Evolutionary conservation across 495 filamentous ascomycete species (phyloP).

Genomic region (Hamigera avellanea): DNA sequence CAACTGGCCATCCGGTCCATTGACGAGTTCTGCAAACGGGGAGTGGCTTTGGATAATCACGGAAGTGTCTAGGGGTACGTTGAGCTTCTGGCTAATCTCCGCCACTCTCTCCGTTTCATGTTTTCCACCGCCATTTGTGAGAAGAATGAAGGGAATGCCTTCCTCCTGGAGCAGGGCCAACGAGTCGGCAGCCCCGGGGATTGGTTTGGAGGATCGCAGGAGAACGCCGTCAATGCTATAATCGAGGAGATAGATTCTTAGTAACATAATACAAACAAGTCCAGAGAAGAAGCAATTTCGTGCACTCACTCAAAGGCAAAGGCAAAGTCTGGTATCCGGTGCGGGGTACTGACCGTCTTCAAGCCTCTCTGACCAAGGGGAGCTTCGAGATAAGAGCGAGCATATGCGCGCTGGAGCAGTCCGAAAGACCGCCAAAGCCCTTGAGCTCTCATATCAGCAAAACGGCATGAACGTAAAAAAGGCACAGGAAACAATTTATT

Average conservation of each 20-base stretch:
- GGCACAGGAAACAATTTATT: no score
- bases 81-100: conserved; percentile 53
- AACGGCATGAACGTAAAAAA: no score
- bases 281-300: neutral
- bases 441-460: conserved; percentile 15
- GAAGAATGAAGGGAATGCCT: conserved; percentile 68
- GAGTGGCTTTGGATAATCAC: conserved; percentile 82
- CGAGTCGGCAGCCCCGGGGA: conserved; percentile 69
- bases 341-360: conserved; percentile 19
- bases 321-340: conserved; percentile 49
- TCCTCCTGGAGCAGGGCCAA: conserved; percentile 60
- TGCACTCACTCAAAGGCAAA: conserved; percentile 74
- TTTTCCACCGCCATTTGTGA: conserved; percentile 84
- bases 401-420: conserved; percentile 15
- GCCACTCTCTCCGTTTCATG: conserved; percentile 58
- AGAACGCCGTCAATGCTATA: conserved; percentile 90
- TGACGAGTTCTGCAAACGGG: conserved; percentile 51
- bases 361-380: conserved; percentile 12
- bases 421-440: conserved; percentile 17
- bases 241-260: neutral
- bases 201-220: conserved; percentile 66
- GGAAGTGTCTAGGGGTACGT: conserved; percentile 45
- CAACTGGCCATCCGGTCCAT: conserved; percentile 27
- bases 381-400: conserved; percentile 9
- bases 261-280: no score